Base-by-base conservation (phyloP, 164 flowering plant genomes). In the Dillenia turbinata region DNA sequence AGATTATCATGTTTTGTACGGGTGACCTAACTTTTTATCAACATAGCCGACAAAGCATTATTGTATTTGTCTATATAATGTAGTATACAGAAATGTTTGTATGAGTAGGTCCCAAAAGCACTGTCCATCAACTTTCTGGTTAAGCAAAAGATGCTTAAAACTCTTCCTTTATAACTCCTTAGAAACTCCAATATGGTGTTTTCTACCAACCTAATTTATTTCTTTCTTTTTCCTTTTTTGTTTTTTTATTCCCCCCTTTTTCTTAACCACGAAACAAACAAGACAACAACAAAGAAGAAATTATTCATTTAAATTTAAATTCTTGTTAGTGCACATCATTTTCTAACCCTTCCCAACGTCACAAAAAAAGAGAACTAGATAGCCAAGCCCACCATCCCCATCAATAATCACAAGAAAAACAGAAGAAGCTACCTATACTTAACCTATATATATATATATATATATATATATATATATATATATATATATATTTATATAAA, bases 31-130 rank as follows among this genome's bases (percentile, higher is more conserved):
- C 76, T 70, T 61, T 59, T 49, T 56, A 57, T 44, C 60, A 60
- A 45, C 70, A 60, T 60, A 59, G 77, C 75, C 75, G 77, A 75
- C 79, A 75, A 78, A 54, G 68, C 79, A 72, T 72, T 70, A 78
- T 72, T 68, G 73, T 16, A 66, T 67, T 73, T 60, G 66, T 60
- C 47, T 48, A 65, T 60, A 16, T 24, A 26, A 51, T 53, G 33
- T 11, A 51, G 13, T 52, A 12, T 43, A 9, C 16, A 62, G 57
- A 52, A 62, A 15, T 26, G 33, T 26, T 2, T 26, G 40, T 33
- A 7, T 33, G 40, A 3, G 12, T 45, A 44, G 48, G 60, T 57
- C 49, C 60, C 16, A 64, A 33, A 5, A 56, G 8, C 47, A 64
- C 52, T 55, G 15, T 24, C 33, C 60, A 48, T 64, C 66, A 64